Evolutionary conservation across 371 early-diverging fungal genomes (phyloP), one percentile per base, ranked within the genome.

Genomic region (Apophysomyces variabilis): DNA sequence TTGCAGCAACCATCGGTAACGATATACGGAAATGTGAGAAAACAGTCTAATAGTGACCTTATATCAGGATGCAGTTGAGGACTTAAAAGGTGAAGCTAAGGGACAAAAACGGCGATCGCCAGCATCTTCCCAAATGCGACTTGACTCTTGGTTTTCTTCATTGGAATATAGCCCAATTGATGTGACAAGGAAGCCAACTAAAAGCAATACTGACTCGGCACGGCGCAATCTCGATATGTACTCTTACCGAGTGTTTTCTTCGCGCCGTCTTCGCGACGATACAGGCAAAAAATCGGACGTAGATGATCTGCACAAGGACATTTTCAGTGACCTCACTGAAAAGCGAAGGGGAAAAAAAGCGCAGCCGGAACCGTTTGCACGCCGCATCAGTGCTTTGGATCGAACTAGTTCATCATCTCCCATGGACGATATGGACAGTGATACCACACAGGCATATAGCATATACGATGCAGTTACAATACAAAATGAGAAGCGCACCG

Each of bases 141-240:
- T 50, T 21, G 54, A 50, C 21, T 21, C 21, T 21, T 50, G 54
- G 54, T 50, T 50, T 50, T 50, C 54, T 5, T 50, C 54, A 11
- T 21, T 50, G 54, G 54, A 50, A 2, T 50, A 21, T 11, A 50
- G 54, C 21, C 21, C 21, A 11, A 21, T 50, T 6, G 54, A 50
- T 50, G 32, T 26, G 54, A 50, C 9, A 50, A 50, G 21, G 21
- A 50, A 50, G 5, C 21, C 7, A 26, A 50, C 54, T 1, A 50
- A 21, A 21, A 21, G 54, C 21, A 21, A 26, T 21, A 5, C 11
- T 50, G 54, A 21, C 9, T 50, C 54, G 5, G 21, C 9, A 50
- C n/a, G 21, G 35, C n/a, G 54, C 1, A 50, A 50, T 50, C 54
- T 50, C 21, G 54, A 50, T 11, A 50, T 50, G 54, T 50, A 50